Evolutionary conservation across 129 eudicot genomes (phyloP), one percentile per base, ranked within the genome.

Genomic region (Ambrosia artemisiifolia): DNA sequence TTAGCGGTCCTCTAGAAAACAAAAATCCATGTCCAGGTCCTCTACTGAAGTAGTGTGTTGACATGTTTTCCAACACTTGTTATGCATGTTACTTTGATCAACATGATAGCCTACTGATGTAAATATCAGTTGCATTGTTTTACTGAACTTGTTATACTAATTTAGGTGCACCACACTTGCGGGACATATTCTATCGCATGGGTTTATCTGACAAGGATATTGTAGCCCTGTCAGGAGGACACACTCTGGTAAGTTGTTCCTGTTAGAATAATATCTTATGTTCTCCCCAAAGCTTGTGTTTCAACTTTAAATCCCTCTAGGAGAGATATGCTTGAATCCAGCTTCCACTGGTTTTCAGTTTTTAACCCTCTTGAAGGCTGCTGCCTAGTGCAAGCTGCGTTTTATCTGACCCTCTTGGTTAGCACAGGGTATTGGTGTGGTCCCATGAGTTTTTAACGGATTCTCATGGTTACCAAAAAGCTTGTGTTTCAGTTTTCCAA

Each of bases 141-240:
- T 60, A 69, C 51, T 43, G 57, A 63, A 51, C 24, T 30, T 60
- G 18, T 64, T 42, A 14, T 75, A 46, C 75, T 65, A 55, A 73
- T 60, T 48, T 53, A 95, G 99, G 96, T 11, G 91, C 82, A 51
- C 89, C 93, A 70, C 99, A 95, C 84, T 80, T 95, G 78, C 82
- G 85, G 88, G 97, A 95, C 16, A 74, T 95, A 60, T 95, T 95
- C 71, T 84, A 88, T 69, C 85, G 99, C 65, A 95, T 95, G 99
- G 99, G 97, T 46, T 85, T 95, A 68, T 84, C 94, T 66, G 94
- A 95, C 83, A 90, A 86, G 80, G 96, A 95, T 76, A 95, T 95
- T 65, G 99, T 95, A 56, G 97, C 96, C 50, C 88, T 95, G 30
- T 95, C 99, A 19, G 99, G 99, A 43, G 99, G 86, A 56, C 99